A percentile compares a stretch with the other conserved stretches of the same genome.
Conservation (phyloP, 2,329 filamentous ascomycete genomes). For the Xylariaceae sp. region DNA sequence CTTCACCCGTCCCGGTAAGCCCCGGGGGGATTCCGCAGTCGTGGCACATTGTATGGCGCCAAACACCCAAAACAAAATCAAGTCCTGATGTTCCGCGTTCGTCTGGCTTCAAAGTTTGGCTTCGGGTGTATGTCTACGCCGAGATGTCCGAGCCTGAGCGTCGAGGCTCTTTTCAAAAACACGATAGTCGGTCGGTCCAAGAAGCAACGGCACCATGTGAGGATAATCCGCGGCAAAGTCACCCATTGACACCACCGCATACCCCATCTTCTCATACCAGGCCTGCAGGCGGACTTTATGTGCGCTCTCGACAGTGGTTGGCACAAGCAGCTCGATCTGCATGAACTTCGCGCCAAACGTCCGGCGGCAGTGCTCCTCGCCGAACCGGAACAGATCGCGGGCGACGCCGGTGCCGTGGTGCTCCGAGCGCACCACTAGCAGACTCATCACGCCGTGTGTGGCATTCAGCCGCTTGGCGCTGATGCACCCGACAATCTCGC, state of each 20-base stretch:
- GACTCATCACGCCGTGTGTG: constrained; percentile 2
- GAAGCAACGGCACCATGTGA: constrained; percentile 8
- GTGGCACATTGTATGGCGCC: too few species aligned
- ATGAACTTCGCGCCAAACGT: not conserved
- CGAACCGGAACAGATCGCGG: constrained; percentile 7
- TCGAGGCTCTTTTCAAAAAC: constrained; percentile 6
- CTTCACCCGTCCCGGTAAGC: too few species aligned
- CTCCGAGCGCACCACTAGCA: constrained; percentile 4
- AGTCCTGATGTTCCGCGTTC: too few species aligned
- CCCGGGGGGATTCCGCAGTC: too few species aligned
- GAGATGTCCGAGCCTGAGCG: not conserved
- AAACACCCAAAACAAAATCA: too few species aligned
- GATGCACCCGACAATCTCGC: constrained; percentile 6
- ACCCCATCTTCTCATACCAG: constrained; percentile 11
- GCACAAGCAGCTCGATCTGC: constrained; percentile 11
- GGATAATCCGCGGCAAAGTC: constrained; percentile 14
- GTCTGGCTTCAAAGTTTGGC: too few species aligned
- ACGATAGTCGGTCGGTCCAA: constrained; percentile 8
- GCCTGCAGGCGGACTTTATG: constrained; percentile 9
- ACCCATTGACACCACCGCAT: constrained; percentile 4
- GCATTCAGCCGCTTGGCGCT: not conserved
- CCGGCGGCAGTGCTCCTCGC: constrained; percentile 6
- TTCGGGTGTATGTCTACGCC: not conserved
- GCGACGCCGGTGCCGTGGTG: constrained; percentile 7
- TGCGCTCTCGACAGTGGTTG: not conserved